Conservation (phyloP, 2,329 filamentous ascomycete genomes). For the Ambrosiella beaveri region DNA sequence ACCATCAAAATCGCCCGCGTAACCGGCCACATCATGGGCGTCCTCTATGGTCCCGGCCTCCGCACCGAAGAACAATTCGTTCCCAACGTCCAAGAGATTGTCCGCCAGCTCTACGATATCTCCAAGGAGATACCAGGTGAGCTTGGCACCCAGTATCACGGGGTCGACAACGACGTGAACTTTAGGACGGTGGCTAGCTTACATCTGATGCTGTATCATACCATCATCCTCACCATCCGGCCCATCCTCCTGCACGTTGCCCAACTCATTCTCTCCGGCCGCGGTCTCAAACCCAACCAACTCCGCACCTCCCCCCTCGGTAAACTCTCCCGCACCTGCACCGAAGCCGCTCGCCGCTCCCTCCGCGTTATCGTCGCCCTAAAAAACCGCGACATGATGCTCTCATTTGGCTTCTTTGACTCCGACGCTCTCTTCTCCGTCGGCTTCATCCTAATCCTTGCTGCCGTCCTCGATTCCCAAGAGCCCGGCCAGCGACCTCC, state of each 20-base stretch:
- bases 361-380: constrained; percentile 18
- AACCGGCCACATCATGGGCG: constrained; percentile 17
- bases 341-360: constrained; percentile 18
- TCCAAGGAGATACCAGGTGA: constrained; percentile 15
- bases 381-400: constrained; percentile 18
- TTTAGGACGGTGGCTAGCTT: constrained; percentile 19
- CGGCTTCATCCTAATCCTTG: constrained; percentile 12
- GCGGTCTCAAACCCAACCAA: constrained; percentile 15
- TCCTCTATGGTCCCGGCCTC: constrained; percentile 19
- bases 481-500: constrained; percentile 5
- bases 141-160: constrained; percentile 15
- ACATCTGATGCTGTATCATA: constrained; percentile 21
- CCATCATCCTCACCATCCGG: constrained; percentile 19
- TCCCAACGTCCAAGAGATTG: constrained; percentile 19
- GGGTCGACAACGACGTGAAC: constrained; percentile 16
- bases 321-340: constrained; percentile 18
- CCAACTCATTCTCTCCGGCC: constrained; percentile 17
- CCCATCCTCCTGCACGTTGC: constrained; percentile 19
- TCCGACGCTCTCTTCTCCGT: constrained; percentile 13
- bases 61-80: constrained; percentile 19
- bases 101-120: constrained; percentile 15
- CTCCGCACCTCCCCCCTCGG: constrained; percentile 17
- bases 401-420: constrained; percentile 13
- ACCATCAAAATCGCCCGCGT: constrained; percentile 18
- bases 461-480: constrained; percentile 11